Evolutionary conservation across 2,329 filamentous ascomycete species (phyloP).

Genomic region (Aspergillus spinulosporus): DNA sequence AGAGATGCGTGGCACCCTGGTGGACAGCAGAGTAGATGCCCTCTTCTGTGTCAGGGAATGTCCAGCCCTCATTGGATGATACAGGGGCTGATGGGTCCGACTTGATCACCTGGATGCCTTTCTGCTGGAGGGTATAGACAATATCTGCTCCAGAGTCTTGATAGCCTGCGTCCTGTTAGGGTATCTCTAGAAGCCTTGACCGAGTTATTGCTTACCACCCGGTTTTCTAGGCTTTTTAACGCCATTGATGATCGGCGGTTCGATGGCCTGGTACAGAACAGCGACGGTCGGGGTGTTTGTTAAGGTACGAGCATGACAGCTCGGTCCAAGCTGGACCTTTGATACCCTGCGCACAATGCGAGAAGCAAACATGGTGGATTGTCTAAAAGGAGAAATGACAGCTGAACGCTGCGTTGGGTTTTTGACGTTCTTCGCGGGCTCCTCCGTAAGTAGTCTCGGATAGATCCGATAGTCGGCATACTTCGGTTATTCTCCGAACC

Average conservation of each 20-base stretch:
- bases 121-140: slow-evolving; percentile 42
- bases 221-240: slow-evolving; percentile 53
- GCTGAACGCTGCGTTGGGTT: too few species aligned
- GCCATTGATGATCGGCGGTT: slow-evolving; percentile 51
- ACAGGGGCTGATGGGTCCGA: slow-evolving; percentile 33
- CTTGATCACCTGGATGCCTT: slow-evolving; percentile 36
- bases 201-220: slow-evolving; percentile 35
- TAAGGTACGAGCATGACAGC: not conserved
- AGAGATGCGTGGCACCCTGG: slow-evolving; percentile 48
- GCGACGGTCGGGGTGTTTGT: slow-evolving; percentile 36
- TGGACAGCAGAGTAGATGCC: slow-evolving; percentile 45
- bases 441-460: too few species aligned
- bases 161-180: too few species aligned
- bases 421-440: too few species aligned
- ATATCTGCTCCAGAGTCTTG: slow-evolving; percentile 53
- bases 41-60: slow-evolving; percentile 47
- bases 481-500: too few species aligned
- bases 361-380: too few species aligned
- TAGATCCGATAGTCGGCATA: too few species aligned
- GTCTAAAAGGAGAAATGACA: too few species aligned
- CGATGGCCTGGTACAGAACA: slow-evolving; percentile 50
- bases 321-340: too few species aligned
- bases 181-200: too few species aligned
- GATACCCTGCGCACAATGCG: too few species aligned
- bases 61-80: slow-evolving; percentile 38